Conservation (phyloP, 2,329 filamentous ascomycete genomes). For the Epichloe brachyelytri region DNA sequence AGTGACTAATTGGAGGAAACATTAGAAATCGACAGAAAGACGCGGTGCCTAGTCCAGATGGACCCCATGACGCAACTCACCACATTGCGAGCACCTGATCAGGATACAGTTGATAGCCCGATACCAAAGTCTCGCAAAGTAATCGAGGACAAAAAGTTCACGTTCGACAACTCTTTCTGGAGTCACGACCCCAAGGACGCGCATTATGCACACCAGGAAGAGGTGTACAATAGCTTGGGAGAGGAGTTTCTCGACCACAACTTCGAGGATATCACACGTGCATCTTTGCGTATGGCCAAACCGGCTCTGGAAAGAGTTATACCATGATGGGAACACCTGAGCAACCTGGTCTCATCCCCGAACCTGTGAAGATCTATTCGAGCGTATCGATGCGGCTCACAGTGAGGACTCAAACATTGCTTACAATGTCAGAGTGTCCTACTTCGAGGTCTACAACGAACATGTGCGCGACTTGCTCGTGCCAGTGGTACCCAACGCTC, state of each 20-base stretch:
- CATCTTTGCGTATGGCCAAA: constrained; percentile 97
- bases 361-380: constrained; percentile 91
- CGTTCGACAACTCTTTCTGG: constrained; percentile 98
- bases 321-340: constrained; percentile 90
- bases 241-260: constrained; percentile 98
- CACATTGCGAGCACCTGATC: constrained; percentile 55
- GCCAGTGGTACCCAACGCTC: constrained; percentile 53
- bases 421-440: constrained; percentile 94
- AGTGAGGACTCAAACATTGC: constrained; percentile 82
- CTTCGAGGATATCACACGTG: constrained; percentile 98
- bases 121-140: constrained; percentile 57
- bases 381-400: constrained; percentile 67
- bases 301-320: constrained; percentile 94
- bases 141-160: constrained; percentile 80
- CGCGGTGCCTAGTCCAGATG: constrained; percentile 84
- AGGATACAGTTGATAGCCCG: constrained; percentile 31
- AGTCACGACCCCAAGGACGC: constrained; percentile 68
- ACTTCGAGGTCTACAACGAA: constrained; percentile 99
- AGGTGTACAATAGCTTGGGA: constrained; percentile 86
- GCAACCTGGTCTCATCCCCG: constrained; percentile 80
- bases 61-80: constrained; percentile 77
- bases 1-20: background rate
- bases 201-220: constrained; percentile 84
- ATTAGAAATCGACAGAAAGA: constrained; percentile 66
- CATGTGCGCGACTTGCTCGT: constrained; percentile 90